A percentile compares a stretch with the other conserved stretches of the same genome.
Conservation (phyloP, 1,139 yeast genomes). For the Suhomyces atakaporum region DNA sequence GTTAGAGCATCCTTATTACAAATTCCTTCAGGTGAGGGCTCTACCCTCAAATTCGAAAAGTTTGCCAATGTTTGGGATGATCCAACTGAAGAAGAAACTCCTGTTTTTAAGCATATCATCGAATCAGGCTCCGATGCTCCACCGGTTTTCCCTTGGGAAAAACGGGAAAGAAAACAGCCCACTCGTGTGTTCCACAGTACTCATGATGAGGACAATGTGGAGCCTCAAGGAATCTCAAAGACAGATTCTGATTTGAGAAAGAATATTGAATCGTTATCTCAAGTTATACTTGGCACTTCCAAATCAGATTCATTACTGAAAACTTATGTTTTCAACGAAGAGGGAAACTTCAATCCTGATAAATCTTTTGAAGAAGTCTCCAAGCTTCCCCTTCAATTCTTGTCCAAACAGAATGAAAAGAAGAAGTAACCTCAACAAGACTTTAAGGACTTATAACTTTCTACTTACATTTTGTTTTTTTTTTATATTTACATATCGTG, state of each 20-base stretch:
- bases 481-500: too few relatives aligned
- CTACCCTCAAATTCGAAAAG: slow-evolving; percentile 33
- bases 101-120: background rate
- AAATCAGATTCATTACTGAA: slow-evolving; percentile 8
- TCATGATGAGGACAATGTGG: background rate
- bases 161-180: slow-evolving; percentile 31
- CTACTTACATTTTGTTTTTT: too few relatives aligned
- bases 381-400: slow-evolving; percentile 27
- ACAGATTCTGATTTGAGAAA: slow-evolving; percentile 6
- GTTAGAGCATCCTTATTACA: slow-evolving; percentile 15
- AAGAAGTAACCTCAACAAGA: too few relatives aligned
- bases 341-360: slow-evolving; percentile 24
- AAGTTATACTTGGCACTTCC: slow-evolving; percentile 10
- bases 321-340: slow-evolving; percentile 15
- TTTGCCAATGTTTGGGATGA: slow-evolving; percentile 32
- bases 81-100: background rate
- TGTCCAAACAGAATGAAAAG: slow-evolving; percentile 19
- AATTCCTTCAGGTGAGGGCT: slow-evolving; percentile 37
- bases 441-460: too few relatives aligned
- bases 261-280: slow-evolving; percentile 13
- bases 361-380: slow-evolving; percentile 29
- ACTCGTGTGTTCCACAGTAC: slow-evolving; percentile 19
- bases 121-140: slow-evolving; percentile 4
- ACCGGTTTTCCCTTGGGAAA: slow-evolving; percentile 49
- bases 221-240: slow-evolving; percentile 3